Base-by-base conservation (phyloP, 192 early-diverging fungal species). In the Umbelopsis isabellina region DNA sequence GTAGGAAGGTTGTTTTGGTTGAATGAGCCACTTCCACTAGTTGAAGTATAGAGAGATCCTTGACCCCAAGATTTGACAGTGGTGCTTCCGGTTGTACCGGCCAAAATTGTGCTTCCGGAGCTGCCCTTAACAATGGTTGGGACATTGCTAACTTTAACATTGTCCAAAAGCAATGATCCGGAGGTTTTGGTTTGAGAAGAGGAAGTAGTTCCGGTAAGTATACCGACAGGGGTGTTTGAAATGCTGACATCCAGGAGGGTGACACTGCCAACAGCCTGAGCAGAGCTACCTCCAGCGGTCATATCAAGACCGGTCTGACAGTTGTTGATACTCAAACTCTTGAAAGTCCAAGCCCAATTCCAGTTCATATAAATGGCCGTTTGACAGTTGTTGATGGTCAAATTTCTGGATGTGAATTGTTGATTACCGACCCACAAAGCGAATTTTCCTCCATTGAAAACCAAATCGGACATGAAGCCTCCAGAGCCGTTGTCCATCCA, bases 401-500 rank as follows among this genome's bases (percentile, higher is more conserved):
- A 13, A 41, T 71, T 73, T 9, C 81, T 47, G 2, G 65, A 61
- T 15, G 76, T 78, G 65, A 83, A 83, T 52, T 83, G 82, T 67
- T 83, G 82, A 68, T 80, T 83, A 16, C 82, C 82, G 16, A 81
- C 68, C 51, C 58, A 75, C 67, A 82, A 79, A 9, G 73, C 80
- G 25, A 72, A 76, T 3, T 71, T 72, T 25, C 82, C 82, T 11
- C 82, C 82, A 18, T 76, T 71, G 69, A 83, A 83, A 13, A 52
- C 50, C 23, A 83, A 37, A 35, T 83, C 80, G n/a, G 81, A 71
- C 4, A 83, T 83, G 22, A 77, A 83, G 8, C 82, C 82, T 18
- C 82, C 82, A 18, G 81, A 83, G n/a, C 82, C 82, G 61, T 83
- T 83, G 35, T 83, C 82, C 78, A 83, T 83, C 48, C 58, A 83